phyloP scores from a whole-genome alignment of 1,284 basidiomycete genomes.

The Xerocomus tenax region DNA sequence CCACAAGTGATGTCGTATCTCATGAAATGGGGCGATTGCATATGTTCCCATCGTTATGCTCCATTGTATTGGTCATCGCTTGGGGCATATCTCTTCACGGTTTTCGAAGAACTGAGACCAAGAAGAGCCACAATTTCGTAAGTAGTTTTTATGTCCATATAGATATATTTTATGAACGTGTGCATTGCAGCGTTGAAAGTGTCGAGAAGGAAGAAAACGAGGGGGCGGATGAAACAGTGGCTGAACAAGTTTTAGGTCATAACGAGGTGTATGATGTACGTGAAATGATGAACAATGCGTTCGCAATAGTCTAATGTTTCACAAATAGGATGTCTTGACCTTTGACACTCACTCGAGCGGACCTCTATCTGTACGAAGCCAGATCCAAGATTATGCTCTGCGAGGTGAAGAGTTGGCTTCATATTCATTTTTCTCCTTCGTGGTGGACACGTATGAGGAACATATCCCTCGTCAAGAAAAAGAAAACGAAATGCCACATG shows the following conservation, averaged over 20 bases:
- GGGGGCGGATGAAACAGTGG: background rate
- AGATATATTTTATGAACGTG: too few relatives aligned
- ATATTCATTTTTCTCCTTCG: background rate
- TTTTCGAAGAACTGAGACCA: background rate
- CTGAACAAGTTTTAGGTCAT: too few relatives aligned
- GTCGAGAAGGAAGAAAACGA: too few relatives aligned
- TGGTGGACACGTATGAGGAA: background rate
- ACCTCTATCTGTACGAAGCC: background rate
- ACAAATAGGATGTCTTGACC: background rate
- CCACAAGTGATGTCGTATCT: constrained; percentile 6
- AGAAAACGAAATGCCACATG: background rate
- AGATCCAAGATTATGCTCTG: background rate
- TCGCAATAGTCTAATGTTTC: too few relatives aligned
- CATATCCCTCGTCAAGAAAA: background rate
- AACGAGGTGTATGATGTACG: too few relatives aligned
- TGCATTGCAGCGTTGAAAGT: too few relatives aligned
- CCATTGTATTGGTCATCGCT: constrained; percentile 6
- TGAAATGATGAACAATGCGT: background rate
- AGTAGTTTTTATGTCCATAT: background rate
- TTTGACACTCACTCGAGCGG: background rate
- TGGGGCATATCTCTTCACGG: background rate
- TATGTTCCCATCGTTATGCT: constrained; percentile 5
- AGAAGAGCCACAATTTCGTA: background rate
- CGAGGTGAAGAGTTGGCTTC: background rate
- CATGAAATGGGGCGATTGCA: constrained; percentile 1